Evolutionary conservation across 441 rosid genomes (phyloP), one percentile per base, ranked within the genome.

Genomic region (Adansonia rubrostipa): DNA sequence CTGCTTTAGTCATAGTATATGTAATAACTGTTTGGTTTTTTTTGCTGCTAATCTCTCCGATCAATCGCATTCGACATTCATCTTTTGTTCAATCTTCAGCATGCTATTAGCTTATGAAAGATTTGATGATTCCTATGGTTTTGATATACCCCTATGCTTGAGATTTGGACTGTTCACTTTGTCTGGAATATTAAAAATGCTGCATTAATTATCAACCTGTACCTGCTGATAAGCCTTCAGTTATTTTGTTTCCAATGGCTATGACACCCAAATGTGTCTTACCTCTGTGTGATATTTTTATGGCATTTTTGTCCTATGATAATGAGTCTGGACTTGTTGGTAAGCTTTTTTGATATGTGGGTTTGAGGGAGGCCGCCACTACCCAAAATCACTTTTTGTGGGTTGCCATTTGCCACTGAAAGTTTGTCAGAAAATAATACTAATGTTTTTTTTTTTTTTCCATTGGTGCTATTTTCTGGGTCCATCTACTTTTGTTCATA

Each of bases 181-280:
- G 20, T 63, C 54, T 44, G n/a, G 54, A 63, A 71, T 28, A 54
- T 14, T 75, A 64, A 62, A 44, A 74, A 33, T 68, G 74, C 28
- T 74, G 72, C 62, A 71, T 69, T 75, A 50, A 69, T 75, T 28
- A 61, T 13, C 68, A 67, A 57, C 24, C 65, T 61, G 15, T 60
- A 51, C 74, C 15, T 69, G 82, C 71, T 57, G 11, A 47, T 67
- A 58, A 10, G 64, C 60, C 60, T 73, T 62, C 19, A n/a, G 67
- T 70, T 62, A 53, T 76, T 80, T 70, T 33, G 68, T 67, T 75
- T 45, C 22, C 68, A 22, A 13, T 53, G 76, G 73, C 77, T 33
- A 33, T 33, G 36, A 33, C 36, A 33, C 36, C 36, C 36, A 33
- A 33, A 33, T 33, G 36, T 33, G 3, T 33, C 36, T 33, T 33